These are phyloP conservation scores for Blastobotrys buckinghamii DNA, from an alignment of 1,139 yeast species.

Conservation along the genomic window DNA sequence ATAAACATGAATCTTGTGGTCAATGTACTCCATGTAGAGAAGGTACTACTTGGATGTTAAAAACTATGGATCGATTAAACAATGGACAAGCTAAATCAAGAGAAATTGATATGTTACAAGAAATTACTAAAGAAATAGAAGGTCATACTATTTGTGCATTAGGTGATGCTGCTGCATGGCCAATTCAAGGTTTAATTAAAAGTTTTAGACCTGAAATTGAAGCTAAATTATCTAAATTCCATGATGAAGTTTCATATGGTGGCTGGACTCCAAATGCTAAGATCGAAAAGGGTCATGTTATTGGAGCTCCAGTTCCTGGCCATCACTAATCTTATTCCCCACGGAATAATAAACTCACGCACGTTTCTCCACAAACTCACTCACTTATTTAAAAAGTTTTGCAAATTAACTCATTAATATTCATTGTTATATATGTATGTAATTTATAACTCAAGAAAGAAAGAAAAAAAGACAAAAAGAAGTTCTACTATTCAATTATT, in stretches of 20 bases:
- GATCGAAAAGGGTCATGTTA: conserved; percentile 50
- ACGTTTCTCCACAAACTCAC: too few species aligned
- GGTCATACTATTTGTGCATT: conserved; percentile 89
- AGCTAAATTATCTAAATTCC: conserved; percentile 56
- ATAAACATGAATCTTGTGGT: conserved; percentile 89
- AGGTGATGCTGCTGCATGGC: conserved; percentile 95
- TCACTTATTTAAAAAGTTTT: too few species aligned
- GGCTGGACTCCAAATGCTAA: conserved; percentile 71
- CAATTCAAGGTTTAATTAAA: conserved; percentile 78
- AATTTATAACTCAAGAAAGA: too few species aligned
- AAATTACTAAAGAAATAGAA: conserved; percentile 77
- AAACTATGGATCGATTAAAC: conserved; percentile 76
- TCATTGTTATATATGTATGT: too few species aligned
- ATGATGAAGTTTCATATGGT: conserved; percentile 46
- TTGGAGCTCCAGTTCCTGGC: conserved; percentile 14
- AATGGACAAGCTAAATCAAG: conserved; percentile 71
- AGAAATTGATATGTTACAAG: conserved; percentile 78
- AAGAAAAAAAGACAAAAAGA: too few species aligned
- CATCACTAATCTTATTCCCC: too few species aligned
- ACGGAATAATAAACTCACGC: too few species aligned
- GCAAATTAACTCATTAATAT: too few species aligned
- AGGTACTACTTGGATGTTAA: conserved; percentile 81
- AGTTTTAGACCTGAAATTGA: conserved; percentile 78
- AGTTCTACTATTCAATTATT: too few species aligned
- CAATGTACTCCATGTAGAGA: conserved; percentile 95